Evolutionary conservation across 2,329 filamentous ascomycete genomes (phyloP).

Genomic region (Chrysoporthe puriensis): DNA sequence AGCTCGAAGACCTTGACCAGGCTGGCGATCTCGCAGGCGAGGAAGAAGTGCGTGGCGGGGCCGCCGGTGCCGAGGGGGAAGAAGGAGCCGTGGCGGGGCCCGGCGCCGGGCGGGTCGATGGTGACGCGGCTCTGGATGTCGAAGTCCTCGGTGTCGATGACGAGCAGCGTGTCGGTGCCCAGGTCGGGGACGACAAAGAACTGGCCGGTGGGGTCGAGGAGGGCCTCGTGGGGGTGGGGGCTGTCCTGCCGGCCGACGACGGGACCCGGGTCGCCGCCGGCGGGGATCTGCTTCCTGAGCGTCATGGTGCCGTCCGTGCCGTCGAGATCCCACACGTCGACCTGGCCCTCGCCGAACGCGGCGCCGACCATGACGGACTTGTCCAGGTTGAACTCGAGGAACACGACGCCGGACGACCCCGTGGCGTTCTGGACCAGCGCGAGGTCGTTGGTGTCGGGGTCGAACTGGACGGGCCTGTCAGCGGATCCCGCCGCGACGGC

Average conservation of each 20-base stretch:
- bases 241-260: constrained; percentile 33
- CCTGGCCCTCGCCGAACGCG: constrained; percentile 19
- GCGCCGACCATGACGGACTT: constrained; percentile 46
- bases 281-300: constrained; percentile 30
- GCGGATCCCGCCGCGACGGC: neutral
- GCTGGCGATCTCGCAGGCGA: constrained; percentile 53
- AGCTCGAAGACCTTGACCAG: constrained; percentile 48
- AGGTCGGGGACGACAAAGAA: constrained; percentile 55
- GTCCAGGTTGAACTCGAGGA: constrained; percentile 50
- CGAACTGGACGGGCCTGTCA: constrained; percentile 34
- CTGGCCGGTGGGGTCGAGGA: constrained; percentile 52
- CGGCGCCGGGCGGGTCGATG: constrained; percentile 45
- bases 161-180: constrained; percentile 51
- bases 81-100: constrained; percentile 57
- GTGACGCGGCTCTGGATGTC: constrained; percentile 40
- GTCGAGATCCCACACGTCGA: constrained; percentile 29
- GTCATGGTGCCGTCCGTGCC: constrained; percentile 18
- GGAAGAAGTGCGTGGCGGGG: constrained; percentile 48
- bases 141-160: constrained; percentile 50
- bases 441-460: constrained; percentile 39
- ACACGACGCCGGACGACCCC: constrained; percentile 50
- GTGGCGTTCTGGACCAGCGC: constrained; percentile 36
- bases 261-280: constrained; percentile 33
- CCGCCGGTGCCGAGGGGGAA: constrained; percentile 39
- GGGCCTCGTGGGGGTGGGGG: constrained; percentile 51